A percentile compares a stretch with the other conserved stretches of the same genome.
These are phyloP conservation scores for Boechera divaricarpa DNA, from an alignment of 345 rosid species.

Conservation along the genomic window DNA sequence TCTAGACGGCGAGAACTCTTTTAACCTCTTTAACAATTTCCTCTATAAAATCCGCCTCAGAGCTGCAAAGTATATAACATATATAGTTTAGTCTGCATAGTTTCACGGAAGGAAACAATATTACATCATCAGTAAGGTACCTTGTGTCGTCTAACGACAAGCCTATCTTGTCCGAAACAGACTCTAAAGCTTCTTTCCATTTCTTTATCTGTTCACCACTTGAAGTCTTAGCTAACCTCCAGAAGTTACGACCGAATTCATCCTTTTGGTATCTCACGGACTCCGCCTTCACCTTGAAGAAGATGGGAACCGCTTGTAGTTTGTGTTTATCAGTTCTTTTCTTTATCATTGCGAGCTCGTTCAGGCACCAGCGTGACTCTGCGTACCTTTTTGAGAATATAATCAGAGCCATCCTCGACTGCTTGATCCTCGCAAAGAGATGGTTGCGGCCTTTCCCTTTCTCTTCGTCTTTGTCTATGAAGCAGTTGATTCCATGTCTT, in stretches of 20 bases:
- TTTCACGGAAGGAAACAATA: background rate
- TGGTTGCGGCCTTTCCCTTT: background rate
- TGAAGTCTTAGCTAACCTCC: conserved; percentile 16
- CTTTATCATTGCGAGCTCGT: background rate
- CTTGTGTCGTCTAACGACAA: background rate
- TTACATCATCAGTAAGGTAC: background rate
- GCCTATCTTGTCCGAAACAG: conserved; percentile 15
- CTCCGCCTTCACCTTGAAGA: conserved; percentile 12
- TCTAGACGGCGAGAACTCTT: background rate
- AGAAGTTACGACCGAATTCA: conserved; percentile 15
- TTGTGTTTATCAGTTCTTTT: background rate
- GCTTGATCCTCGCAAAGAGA: conserved; percentile 25
- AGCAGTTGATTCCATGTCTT: conserved; percentile 13
- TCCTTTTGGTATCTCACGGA: background rate
- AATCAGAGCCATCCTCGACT: background rate
- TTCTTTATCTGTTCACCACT: conserved; percentile 20
- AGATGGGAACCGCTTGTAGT: conserved; percentile 21
- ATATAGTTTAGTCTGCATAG: background rate
- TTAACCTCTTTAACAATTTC: conserved; percentile 12
- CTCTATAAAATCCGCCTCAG: conserved; percentile 12
- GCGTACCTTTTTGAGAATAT: conserved; percentile 18
- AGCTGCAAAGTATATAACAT: background rate
- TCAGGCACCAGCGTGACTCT: conserved; percentile 14
- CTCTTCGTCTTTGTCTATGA: conserved; percentile 24
- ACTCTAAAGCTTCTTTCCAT: conserved; percentile 28